Percentiles rank a stretch among this genome's conserved stretches.
These are phyloP conservation scores for Boletellus sp. DNA, from an alignment of 768 basidiomycete species.

Conservation along the genomic window DNA sequence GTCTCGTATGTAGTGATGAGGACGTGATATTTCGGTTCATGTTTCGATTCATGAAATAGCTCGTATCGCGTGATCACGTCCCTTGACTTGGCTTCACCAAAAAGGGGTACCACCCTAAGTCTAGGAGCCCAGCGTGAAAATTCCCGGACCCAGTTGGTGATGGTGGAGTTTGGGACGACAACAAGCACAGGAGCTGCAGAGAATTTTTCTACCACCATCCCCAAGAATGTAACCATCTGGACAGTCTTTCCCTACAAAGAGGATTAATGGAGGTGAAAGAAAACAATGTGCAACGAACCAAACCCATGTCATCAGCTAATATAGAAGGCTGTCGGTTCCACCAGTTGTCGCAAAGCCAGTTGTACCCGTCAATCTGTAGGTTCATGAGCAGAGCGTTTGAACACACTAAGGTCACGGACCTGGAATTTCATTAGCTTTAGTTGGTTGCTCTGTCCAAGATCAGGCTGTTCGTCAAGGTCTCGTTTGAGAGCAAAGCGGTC, in stretches of 20 bases:
- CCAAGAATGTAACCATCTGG: constrained; percentile 84
- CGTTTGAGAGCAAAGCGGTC: constrained; percentile 42
- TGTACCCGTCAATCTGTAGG: constrained; percentile 68
- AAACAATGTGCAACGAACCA: constrained; percentile 44
- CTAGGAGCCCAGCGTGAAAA: constrained; percentile 73
- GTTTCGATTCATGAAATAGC: constrained; percentile 56
- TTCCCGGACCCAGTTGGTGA: constrained; percentile 94
- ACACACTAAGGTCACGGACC: constrained; percentile 37
- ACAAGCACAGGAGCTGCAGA: constrained; percentile 77
- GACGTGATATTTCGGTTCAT: constrained; percentile 75
- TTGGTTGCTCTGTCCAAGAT: constrained; percentile 60
- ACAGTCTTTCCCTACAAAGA: constrained; percentile 80
- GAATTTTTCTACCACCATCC: constrained; percentile 52
- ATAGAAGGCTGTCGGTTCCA: constrained; percentile 82
- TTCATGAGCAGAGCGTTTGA: constrained; percentile 4
- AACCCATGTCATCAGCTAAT: constrained; percentile 96
- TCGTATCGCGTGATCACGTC: constrained; percentile 82
- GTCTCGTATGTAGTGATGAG: constrained; percentile 92
- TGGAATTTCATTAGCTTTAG: constrained; percentile 87
- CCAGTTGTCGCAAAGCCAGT: constrained; percentile 87
- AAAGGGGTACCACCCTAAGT: constrained; percentile 78
- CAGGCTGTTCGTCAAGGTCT: constrained; percentile 47
- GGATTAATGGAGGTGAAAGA: constrained; percentile 4
- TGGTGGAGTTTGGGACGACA: constrained; percentile 94
- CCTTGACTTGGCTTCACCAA: constrained; percentile 75